A percentile compares a stretch with the other conserved stretches of the same genome.
Evolutionary conservation across 2,329 filamentous ascomycete species (phyloP).

Genomic region (Claviceps pusilla): DNA sequence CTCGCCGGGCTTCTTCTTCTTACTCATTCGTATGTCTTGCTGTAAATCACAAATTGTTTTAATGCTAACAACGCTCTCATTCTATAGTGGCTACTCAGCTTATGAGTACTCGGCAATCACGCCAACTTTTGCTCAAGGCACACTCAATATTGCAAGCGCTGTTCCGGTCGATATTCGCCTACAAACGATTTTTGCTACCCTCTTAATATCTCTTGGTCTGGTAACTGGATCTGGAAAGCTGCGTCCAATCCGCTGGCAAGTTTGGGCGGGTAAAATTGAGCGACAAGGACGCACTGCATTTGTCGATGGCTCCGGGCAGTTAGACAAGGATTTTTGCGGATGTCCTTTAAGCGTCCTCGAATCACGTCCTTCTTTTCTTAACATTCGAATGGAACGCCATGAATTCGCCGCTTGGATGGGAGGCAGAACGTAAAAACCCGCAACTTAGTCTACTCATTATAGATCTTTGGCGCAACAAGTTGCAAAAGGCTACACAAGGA

Average conservation of each 20-base stretch:
- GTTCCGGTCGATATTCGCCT: slow-evolving; percentile 77
- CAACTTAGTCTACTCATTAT: not conserved
- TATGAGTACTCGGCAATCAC: slow-evolving; percentile 76
- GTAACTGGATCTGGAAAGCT: slow-evolving; percentile 64
- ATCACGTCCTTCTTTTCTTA: slow-evolving; percentile 68
- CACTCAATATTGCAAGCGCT: slow-evolving; percentile 26
- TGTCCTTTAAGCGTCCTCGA: slow-evolving; percentile 74
- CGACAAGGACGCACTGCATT: slow-evolving; percentile 51
- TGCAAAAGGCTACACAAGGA: too few species aligned
- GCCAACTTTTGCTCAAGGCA: slow-evolving; percentile 33
- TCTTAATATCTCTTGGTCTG: slow-evolving; percentile 70
- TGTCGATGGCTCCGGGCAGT: slow-evolving; percentile 42
- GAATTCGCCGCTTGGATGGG: slow-evolving; percentile 67
- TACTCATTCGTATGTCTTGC: slow-evolving; percentile 60
- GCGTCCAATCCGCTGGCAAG: slow-evolving; percentile 70
- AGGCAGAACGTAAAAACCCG: slow-evolving; percentile 11
- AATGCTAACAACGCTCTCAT: slow-evolving; percentile 9
- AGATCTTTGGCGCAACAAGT: not conserved
- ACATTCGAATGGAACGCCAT: slow-evolving; percentile 66
- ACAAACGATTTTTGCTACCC: slow-evolving; percentile 67
- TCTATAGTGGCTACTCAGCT: slow-evolving; percentile 75
- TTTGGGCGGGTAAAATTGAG: slow-evolving; percentile 75
- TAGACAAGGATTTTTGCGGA: slow-evolving; percentile 53
- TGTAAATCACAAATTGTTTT: not conserved
- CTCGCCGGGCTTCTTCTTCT: slow-evolving; percentile 57